Conservation (phyloP, 2,329 filamentous ascomycete genomes). For the Apiospora saccharicola region DNA sequence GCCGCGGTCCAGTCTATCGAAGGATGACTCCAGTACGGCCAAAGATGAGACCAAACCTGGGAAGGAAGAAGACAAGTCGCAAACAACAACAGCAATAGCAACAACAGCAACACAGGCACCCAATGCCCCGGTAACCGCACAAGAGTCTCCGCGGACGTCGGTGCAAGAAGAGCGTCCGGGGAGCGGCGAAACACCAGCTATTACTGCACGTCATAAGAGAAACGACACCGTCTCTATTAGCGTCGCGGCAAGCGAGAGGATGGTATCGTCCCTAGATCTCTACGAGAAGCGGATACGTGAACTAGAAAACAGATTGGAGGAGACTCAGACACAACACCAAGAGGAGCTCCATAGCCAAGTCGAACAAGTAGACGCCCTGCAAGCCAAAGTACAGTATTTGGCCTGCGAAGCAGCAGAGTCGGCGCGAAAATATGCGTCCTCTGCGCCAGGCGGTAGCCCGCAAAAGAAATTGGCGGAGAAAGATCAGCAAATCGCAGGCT, state of each 20-base stretch:
- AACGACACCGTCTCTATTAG: slow-evolving; percentile 26
- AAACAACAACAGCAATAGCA: neutral
- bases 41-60: slow-evolving; percentile 14
- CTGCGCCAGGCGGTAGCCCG: slow-evolving; percentile 67
- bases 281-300: slow-evolving; percentile 50
- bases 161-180: slow-evolving; percentile 30
- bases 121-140: neutral
- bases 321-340: slow-evolving; percentile 65
- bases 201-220: slow-evolving; percentile 1
- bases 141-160: slow-evolving; percentile 30
- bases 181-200: neutral
- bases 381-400: slow-evolving; percentile 89
- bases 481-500: slow-evolving; percentile 85
- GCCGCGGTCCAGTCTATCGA: slow-evolving; percentile 34
- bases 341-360: slow-evolving; percentile 85
- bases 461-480: slow-evolving; percentile 88
- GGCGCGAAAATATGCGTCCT: slow-evolving; percentile 72
- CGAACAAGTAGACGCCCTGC: slow-evolving; percentile 89
- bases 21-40: slow-evolving; percentile 29
- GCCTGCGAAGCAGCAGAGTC: slow-evolving; percentile 80
- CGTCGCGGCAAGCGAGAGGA: slow-evolving; percentile 27
- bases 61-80: slow-evolving; percentile 8
- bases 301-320: slow-evolving; percentile 45
- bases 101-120: slow-evolving; percentile 21
- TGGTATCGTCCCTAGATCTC: slow-evolving; percentile 40